Evolutionary conservation across 2,329 filamentous ascomycete genomes (phyloP).

Genomic region (Diaporthe sp.): DNA sequence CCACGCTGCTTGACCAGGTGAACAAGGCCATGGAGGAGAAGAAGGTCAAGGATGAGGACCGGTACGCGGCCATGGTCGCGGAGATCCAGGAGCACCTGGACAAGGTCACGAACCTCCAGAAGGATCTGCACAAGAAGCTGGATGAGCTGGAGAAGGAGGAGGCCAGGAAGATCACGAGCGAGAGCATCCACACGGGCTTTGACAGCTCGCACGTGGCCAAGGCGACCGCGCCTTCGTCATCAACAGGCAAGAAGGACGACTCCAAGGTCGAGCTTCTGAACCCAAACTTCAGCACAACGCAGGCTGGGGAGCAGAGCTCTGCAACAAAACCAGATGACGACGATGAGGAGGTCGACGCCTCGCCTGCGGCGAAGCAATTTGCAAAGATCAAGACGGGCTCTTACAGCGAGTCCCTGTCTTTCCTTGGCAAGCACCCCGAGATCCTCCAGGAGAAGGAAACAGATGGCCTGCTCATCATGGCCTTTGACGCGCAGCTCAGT

Average conservation of each 20-base stretch:
- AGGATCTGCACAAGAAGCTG: conserved; percentile 80
- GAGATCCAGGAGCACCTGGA: conserved; percentile 82
- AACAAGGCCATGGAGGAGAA: conserved; percentile 87
- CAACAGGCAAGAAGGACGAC: conserved; percentile 61
- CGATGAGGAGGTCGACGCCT: conserved; percentile 81
- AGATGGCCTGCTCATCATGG: conserved; percentile 90
- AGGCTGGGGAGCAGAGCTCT: conserved; percentile 45
- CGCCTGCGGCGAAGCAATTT: conserved; percentile 83
- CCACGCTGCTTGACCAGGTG: conserved; percentile 93
- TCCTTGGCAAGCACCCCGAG: conserved; percentile 82
- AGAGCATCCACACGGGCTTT: conserved; percentile 89
- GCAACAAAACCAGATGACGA: conserved; percentile 62
- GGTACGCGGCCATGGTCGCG: conserved; percentile 81
- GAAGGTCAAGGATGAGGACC: conserved; percentile 71
- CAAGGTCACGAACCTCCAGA: conserved; percentile 85
- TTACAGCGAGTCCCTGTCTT: conserved; percentile 80
- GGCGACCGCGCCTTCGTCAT: conserved; percentile 52
- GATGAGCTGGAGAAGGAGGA: conserved; percentile 88
- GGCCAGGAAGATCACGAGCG: conserved; percentile 91
- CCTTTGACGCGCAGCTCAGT: conserved; percentile 89
- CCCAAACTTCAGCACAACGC: conserved; percentile 61
- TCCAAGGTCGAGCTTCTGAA: conserved; percentile 82
- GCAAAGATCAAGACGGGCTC: conserved; percentile 82
- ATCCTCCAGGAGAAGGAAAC: conserved; percentile 89
- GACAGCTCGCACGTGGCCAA: conserved; percentile 87